Evolutionary conservation across 2,329 filamentous ascomycete genomes (phyloP).

Genomic region (Stagonosporopsis chrysanthemi): DNA sequence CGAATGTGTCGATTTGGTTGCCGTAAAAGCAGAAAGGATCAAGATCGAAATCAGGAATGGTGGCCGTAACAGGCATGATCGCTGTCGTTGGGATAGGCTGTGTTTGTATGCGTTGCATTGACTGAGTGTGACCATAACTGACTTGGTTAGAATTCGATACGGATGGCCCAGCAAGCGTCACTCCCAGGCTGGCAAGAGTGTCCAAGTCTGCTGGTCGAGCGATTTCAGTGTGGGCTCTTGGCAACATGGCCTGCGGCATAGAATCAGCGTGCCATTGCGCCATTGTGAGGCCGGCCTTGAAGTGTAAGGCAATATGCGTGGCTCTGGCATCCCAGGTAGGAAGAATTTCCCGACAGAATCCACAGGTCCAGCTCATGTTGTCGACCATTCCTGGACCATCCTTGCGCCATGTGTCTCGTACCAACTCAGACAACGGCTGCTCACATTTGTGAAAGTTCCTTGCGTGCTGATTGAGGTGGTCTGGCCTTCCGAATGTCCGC

Average conservation of each 20-base stretch:
- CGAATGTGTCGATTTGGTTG: background rate
- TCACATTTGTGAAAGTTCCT: slow-evolving; percentile 42
- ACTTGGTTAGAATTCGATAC: background rate
- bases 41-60: background rate
- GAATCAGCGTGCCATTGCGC: slow-evolving; percentile 27
- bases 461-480: slow-evolving; percentile 45
- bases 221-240: background rate
- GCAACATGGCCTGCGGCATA: background rate
- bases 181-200: background rate
- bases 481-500: slow-evolving; percentile 43
- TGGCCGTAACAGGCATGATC: background rate
- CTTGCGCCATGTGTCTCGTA: slow-evolving; percentile 41
- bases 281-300: slow-evolving; percentile 45
- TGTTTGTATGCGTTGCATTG: background rate
- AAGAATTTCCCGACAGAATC: slow-evolving; percentile 39
- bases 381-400: slow-evolving; percentile 22
- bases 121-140: background rate
- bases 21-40: slow-evolving; percentile 1
- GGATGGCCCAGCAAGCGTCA: slow-evolving; percentile 9
- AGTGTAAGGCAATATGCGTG: slow-evolving; percentile 44
- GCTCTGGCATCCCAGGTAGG: slow-evolving; percentile 41
- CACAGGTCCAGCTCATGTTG: slow-evolving; percentile 38
- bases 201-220: background rate
- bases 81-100: background rate
- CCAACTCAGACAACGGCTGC: slow-evolving; percentile 28